Evolutionary conservation across 2,329 filamentous ascomycete genomes (phyloP), one percentile per base, ranked within the genome.

Genomic region (Neurospora sp.): DNA sequence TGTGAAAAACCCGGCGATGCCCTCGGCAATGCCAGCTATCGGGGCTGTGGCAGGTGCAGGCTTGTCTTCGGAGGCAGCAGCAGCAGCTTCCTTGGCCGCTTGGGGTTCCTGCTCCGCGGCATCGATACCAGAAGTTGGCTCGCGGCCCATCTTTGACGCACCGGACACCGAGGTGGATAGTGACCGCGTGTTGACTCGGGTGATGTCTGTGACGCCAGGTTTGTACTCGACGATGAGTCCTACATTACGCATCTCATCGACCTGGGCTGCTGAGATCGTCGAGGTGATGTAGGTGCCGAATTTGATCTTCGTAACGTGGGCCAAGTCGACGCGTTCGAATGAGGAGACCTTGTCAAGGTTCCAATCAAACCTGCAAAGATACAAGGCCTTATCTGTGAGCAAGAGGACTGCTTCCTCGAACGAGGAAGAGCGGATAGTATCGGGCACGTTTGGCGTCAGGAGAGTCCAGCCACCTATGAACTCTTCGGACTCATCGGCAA

Each of bases 361-460:
- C 93, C 95, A 98, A 79, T 98, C 93, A 75, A 98, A 94, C 15
- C 92, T 89, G 78, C 94, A 97, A 72, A 93, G 89, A 78, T 98
- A 98, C 2, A 98, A 79, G 0, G 93, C 95, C 0, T 86, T 85
- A 73, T 97, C 91, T 0, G 96, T 98, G 39, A 99, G 83, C 0
- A 99, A 84, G 0, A 99, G 84, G 1, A 99, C 91, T 0, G 91
- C 91, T 77, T 99, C 95, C 76, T 97, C 93, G 74, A 98, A 92
- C 0, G 93, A 91, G 43, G 90, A 84, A 3, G 91, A 87, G 68
- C 84, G 86, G 73, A 93, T 81, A 0, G 89, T 90, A 76, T 95
- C 90, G 1, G 91, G 86, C 23, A 87, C 82, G 5, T 86, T 87
- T 0, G 96, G 95, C 38, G 90, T 93, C 1, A 94, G 85, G 72